Base-by-base conservation (phyloP, 2,329 filamentous ascomycete genomes). In the Polytolypa hystricis region DNA sequence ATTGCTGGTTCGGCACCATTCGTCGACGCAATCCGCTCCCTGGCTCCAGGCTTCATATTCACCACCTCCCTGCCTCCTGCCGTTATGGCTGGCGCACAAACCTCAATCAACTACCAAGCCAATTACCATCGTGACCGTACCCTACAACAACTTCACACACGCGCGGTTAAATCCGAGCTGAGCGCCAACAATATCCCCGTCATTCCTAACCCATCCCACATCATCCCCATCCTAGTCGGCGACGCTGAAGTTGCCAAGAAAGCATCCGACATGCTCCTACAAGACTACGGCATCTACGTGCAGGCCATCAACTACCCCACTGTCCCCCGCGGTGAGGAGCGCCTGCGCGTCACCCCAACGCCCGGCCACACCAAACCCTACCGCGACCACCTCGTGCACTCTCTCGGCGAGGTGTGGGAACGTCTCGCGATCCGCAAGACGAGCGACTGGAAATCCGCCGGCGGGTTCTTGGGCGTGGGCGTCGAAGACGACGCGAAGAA, bases 281-380 rank as follows among this genome's bases (percentile, higher is more conserved):
- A 82, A 48, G 81, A 93, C 48, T 83, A 94, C 67, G 76, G 79
- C 43, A 95, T 98, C 56, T 98, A 98, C 57, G 91, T 98, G 17
- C 91, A 98, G 65, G 86, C 85, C 38, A 96, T 98, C 73, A 98
- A 98, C 67, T 96, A 96, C 64, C 91, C 91, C 2, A 98, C 91
- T 35, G 91, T 98, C 2, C 91, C 91, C 2, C 85, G 93, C 5
- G 91, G 91, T n/a, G 87, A 98, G 67, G 91, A 98, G 64, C 80
- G 91, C 40, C 79, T 98, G 39, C 82, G 91, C 47, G 85, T 98
- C 60, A 98, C 91, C 2, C 91, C 91, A 0, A 98, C 91, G 1
- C 91, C 91, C 0, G 91, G 91, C 29, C 91, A 98, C 60, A 77
- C 75, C 38, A 81, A 81, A 62, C 76, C 84, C 49, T 85, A 83